These are phyloP conservation scores for Papiliotrema fonsecae DNA, from an alignment of 1,284 basidiomycete species.

Conservation along the genomic window DNA sequence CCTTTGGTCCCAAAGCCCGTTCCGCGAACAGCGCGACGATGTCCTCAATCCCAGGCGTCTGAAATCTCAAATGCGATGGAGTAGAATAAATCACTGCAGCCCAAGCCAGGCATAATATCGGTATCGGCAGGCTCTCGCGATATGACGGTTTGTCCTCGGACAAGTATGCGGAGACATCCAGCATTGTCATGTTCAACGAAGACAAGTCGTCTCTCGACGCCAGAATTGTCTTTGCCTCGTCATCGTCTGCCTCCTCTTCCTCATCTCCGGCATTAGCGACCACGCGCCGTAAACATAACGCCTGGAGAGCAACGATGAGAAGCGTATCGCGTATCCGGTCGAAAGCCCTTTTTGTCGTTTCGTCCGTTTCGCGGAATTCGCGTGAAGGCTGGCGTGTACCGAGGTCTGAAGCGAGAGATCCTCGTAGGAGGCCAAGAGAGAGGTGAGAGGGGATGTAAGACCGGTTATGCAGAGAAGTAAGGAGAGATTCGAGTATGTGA, in stretches of 20 bases:
- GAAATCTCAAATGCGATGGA: slow-evolving; percentile 20
- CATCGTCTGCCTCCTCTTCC: slow-evolving; percentile 8
- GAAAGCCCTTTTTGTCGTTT: slow-evolving; percentile 21
- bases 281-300: slow-evolving; percentile 29
- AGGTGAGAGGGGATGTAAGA: slow-evolving; percentile 5
- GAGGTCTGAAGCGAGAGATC: slow-evolving; percentile 10
- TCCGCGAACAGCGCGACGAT: slow-evolving; percentile 24
- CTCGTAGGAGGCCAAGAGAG: not conserved
- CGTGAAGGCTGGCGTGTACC: slow-evolving; percentile 36
- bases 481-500: slow-evolving; percentile 12
- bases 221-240: slow-evolving; percentile 21
- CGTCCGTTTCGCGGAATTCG: slow-evolving; percentile 36
- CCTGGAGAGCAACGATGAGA: slow-evolving; percentile 34
- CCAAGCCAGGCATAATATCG: slow-evolving; percentile 42
- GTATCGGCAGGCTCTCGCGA: slow-evolving; percentile 27
- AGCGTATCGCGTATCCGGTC: slow-evolving; percentile 34
- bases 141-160: no score
- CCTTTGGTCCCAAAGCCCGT: slow-evolving; percentile 26
- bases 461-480: slow-evolving; percentile 22
- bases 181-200: slow-evolving; percentile 31
- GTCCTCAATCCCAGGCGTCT: slow-evolving; percentile 14
- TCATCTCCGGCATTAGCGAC: slow-evolving; percentile 18
- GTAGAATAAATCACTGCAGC: slow-evolving; percentile 34
- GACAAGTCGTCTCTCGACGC: slow-evolving; percentile 25
- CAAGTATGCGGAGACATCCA: slow-evolving; percentile 17